phyloP scores from a whole-genome alignment of 2,329 filamentous ascomycete genomes.

The Colletotrichum tamarilloi region DNA sequence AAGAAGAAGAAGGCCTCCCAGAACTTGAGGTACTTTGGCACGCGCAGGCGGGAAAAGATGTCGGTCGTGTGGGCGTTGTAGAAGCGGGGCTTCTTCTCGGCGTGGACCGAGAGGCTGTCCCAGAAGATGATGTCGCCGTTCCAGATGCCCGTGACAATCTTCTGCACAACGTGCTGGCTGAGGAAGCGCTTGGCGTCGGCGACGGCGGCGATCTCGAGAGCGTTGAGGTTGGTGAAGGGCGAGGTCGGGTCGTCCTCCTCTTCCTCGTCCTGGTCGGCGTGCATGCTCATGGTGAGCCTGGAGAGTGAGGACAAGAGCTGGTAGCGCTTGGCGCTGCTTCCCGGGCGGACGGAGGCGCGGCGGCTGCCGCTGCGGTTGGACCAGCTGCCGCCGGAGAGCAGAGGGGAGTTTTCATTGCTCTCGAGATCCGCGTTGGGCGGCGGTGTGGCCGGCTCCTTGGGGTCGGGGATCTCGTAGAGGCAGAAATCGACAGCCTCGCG shows the following conservation, averaged over 20 bases:
- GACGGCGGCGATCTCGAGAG: slow-evolving; percentile 86
- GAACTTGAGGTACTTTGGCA: slow-evolving; percentile 85
- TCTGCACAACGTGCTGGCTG: slow-evolving; percentile 82
- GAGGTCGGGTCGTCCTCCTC: slow-evolving; percentile 72
- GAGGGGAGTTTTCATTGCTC: slow-evolving; percentile 59
- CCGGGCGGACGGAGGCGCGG: slow-evolving; percentile 41
- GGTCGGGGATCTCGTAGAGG: slow-evolving; percentile 75
- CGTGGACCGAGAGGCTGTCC: slow-evolving; percentile 79
- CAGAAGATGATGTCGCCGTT: slow-evolving; percentile 89
- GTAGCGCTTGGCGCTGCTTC: slow-evolving; percentile 57
- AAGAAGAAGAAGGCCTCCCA: slow-evolving; percentile 88
- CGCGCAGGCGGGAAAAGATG: slow-evolving; percentile 79
- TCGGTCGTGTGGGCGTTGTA: slow-evolving; percentile 77
- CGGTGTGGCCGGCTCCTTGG: slow-evolving; percentile 39
- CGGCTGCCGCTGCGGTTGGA: slow-evolving; percentile 37
- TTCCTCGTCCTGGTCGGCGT: slow-evolving; percentile 49
- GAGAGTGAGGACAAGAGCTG: slow-evolving; percentile 66
- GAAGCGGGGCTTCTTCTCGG: slow-evolving; percentile 79
- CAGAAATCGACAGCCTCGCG: slow-evolving; percentile 80
- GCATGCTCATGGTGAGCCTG: slow-evolving; percentile 62
- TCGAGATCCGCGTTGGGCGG: slow-evolving; percentile 50
- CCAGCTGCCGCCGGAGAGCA: slow-evolving; percentile 51
- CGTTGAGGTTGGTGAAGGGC: slow-evolving; percentile 83
- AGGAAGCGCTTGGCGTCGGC: slow-evolving; percentile 87
- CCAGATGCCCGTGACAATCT: slow-evolving; percentile 87